Evolutionary conservation across 129 eudicot genomes (phyloP).

Genomic region (Solidago caesia): DNA sequence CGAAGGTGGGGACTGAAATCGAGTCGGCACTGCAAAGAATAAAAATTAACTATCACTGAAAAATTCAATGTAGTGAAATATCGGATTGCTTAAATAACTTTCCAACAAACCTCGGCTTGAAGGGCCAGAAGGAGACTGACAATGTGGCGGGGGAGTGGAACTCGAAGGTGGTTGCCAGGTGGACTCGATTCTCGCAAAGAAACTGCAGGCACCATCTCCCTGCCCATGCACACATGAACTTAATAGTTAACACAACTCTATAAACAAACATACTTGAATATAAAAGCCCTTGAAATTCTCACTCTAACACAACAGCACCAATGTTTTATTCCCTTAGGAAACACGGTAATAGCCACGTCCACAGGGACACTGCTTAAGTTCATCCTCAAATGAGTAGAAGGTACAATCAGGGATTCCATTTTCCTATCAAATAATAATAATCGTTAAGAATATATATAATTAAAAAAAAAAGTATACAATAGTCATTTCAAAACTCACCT

Average conservation of each 20-base stretch:
- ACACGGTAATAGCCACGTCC: slow-evolving; percentile 19
- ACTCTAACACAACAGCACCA: slow-evolving; percentile 22
- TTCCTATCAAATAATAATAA: slow-evolving; percentile 21
- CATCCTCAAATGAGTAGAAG: slow-evolving; percentile 25
- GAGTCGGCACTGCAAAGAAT: too few relatives aligned
- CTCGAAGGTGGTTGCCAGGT: too few relatives aligned
- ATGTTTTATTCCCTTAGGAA: background rate
- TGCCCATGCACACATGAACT: slow-evolving; percentile 17
- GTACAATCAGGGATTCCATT: slow-evolving; percentile 9
- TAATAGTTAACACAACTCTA: slow-evolving; percentile 19
- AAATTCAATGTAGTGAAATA: too few relatives aligned
- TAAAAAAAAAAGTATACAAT: slow-evolving; percentile 10
- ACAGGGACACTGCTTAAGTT: slow-evolving; percentile 20
- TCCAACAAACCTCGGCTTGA: too few relatives aligned
- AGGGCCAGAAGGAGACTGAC: slow-evolving; percentile 19
- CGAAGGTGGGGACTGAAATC: too few relatives aligned
- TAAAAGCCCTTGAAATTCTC: slow-evolving; percentile 23
- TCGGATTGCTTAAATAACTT: too few relatives aligned
- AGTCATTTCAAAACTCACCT: slow-evolving; percentile 21
- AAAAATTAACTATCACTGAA: too few relatives aligned
- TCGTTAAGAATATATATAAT: slow-evolving; percentile 12
- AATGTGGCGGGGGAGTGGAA: slow-evolving; percentile 8
- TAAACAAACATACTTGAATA: slow-evolving; percentile 24
- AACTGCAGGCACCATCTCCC: slow-evolving; percentile 14
- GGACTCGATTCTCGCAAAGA: background rate